A percentile compares a stretch with the other conserved stretches of the same genome.
These are phyloP conservation scores for Daedalea quercina DNA, from an alignment of 768 basidiomycete genomes.

Conservation along the genomic window DNA sequence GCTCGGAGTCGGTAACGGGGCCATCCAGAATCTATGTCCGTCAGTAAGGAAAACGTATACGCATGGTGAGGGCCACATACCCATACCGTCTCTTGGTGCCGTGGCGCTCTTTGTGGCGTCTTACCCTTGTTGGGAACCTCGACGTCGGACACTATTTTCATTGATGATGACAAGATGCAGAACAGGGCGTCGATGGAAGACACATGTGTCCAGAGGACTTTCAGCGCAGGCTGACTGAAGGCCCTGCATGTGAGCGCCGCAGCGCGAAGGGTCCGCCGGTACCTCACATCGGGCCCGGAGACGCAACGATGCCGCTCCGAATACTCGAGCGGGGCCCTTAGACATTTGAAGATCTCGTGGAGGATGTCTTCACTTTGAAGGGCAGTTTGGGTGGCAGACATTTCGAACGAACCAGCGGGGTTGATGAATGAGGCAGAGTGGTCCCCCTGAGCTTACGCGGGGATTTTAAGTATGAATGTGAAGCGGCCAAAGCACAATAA, in stretches of 20 bases:
- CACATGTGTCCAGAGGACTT: neutral
- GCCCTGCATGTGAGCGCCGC: neutral
- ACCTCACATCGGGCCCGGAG: neutral
- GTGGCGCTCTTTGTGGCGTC: neutral
- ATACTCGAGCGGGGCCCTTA: neutral
- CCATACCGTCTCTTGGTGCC: neutral
- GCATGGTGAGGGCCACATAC: neutral
- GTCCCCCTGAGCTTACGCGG: too few relatives aligned
- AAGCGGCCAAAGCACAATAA: too few relatives aligned
- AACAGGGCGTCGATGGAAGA: neutral
- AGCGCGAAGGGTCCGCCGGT: neutral
- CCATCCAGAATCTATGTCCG: neutral
- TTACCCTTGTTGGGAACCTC: neutral
- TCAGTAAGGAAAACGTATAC: neutral
- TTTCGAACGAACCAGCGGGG: too few relatives aligned
- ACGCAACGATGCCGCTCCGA: neutral
- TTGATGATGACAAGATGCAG: neutral
- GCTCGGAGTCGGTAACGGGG: neutral
- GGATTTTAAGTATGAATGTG: too few relatives aligned
- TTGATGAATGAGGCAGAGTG: too few relatives aligned
- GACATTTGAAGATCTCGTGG: neutral
- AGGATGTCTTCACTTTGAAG: neutral
- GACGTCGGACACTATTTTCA: neutral
- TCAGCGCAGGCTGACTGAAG: neutral
- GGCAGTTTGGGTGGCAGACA: neutral